Percentiles rank a stretch among this genome's conserved stretches.
phyloP scores from a whole-genome alignment of 805 yeast species.

The Sugiyamaella marilandica region DNA sequence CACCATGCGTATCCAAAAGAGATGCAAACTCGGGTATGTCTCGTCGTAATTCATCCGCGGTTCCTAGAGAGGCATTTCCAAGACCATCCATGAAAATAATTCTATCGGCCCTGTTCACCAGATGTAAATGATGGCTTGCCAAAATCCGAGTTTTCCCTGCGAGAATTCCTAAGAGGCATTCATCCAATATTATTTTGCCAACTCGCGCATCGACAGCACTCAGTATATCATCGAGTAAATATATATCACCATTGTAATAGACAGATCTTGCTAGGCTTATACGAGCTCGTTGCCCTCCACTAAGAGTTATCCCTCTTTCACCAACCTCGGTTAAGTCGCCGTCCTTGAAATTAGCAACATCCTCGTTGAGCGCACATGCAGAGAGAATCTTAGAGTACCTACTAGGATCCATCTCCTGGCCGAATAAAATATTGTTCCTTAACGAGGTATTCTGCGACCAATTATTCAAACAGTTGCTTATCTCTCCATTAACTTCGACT shows the following conservation, averaged over 20 bases:
- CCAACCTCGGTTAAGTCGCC: constrained; percentile 79
- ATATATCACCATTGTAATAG: constrained; percentile 57
- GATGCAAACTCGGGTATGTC: constrained; percentile 46
- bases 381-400: constrained; percentile 49
- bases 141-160: constrained; percentile 54
- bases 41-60: constrained; percentile 47
- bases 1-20: constrained; percentile 45
- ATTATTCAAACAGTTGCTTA: constrained; percentile 51
- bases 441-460: constrained; percentile 74
- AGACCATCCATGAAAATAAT: constrained; percentile 61
- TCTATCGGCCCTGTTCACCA: constrained; percentile 58
- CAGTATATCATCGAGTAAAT: constrained; percentile 69
- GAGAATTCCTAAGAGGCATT: constrained; percentile 56
- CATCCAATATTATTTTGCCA: constrained; percentile 65
- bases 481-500: constrained; percentile 45
- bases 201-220: constrained; percentile 84
- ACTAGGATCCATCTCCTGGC: constrained; percentile 44
- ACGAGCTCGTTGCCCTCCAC: constrained; percentile 87
- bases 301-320: constrained; percentile 74
- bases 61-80: constrained; percentile 56
- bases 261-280: constrained; percentile 73
- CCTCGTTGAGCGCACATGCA: constrained; percentile 61
- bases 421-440: constrained; percentile 66
- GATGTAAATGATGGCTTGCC: constrained; percentile 70
- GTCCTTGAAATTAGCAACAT: constrained; percentile 57